phyloP scores from a whole-genome alignment of 2,329 filamentous ascomycete species.

The Pyricularia pennisetigena region DNA sequence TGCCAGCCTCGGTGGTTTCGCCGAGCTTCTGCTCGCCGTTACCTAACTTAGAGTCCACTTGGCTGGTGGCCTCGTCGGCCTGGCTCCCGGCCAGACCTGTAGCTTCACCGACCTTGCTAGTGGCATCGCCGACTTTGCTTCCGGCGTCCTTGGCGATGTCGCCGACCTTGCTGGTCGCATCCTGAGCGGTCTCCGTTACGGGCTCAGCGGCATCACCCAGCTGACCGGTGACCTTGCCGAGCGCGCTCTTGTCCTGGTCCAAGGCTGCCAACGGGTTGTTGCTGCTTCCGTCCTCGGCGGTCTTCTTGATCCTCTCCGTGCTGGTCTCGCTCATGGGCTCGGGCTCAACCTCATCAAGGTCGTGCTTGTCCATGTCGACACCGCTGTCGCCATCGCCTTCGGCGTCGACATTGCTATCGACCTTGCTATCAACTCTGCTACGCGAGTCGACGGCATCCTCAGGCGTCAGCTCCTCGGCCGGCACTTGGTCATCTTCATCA shows the following conservation, averaged over 20 bases:
- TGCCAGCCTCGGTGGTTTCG: background rate
- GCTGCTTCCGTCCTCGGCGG: conserved; percentile 1
- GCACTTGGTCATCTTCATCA: conserved; percentile 6
- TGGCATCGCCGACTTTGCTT: conserved; percentile 31
- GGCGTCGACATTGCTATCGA: conserved; percentile 4
- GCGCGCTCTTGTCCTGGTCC: background rate
- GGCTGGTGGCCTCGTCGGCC: background rate
- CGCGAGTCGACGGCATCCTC: conserved; percentile 5
- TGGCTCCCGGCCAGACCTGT: background rate
- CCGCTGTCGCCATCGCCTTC: conserved; percentile 4
- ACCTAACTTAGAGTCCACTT: conserved; percentile 6
- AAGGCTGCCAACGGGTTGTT: background rate
- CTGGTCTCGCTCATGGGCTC: conserved; percentile 9
- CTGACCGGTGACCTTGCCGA: conserved; percentile 11
- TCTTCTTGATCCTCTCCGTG: background rate
- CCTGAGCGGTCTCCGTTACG: conserved; percentile 8
- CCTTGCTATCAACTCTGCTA: background rate
- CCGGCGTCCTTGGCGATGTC: conserved; percentile 8
- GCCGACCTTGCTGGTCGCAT: conserved; percentile 4
- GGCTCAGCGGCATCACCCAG: conserved; percentile 11
- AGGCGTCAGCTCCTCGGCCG: conserved; percentile 9
- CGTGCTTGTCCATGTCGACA: conserved; percentile 7
- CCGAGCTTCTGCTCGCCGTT: conserved; percentile 6
- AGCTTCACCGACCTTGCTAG: conserved; percentile 40
- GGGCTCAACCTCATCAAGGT: conserved; percentile 9